These are phyloP conservation scores for Thraustotheca clavata DNA, from an alignment of 352 stramenopile species.

Conservation along the genomic window DNA sequence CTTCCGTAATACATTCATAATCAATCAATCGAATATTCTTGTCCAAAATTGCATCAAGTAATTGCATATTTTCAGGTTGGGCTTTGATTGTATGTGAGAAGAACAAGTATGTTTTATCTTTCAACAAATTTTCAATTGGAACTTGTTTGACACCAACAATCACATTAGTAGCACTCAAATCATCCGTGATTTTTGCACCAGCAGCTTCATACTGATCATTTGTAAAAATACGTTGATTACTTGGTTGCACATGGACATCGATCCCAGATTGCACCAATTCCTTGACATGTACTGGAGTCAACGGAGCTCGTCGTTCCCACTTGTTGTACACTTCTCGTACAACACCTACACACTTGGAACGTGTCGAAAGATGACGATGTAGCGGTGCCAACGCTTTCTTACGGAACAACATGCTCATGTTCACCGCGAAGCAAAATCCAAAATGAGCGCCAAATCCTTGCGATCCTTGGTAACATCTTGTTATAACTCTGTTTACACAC, in stretches of 20 bases:
- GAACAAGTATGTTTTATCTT: constrained; percentile 94
- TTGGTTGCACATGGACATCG: constrained; percentile 91
- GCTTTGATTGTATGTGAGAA: constrained; percentile 97
- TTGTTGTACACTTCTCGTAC: constrained; percentile 92
- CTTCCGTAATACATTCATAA: constrained; percentile 93
- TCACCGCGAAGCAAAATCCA: no score
- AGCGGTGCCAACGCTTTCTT: constrained; percentile 8
- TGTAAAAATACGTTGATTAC: constrained; percentile 87
- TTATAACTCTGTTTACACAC: no score
- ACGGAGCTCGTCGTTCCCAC: constrained; percentile 90
- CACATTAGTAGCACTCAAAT: constrained; percentile 80
- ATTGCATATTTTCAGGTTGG: constrained; percentile 93
- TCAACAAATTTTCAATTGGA: constrained; percentile 63
- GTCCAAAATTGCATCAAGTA: constrained; percentile 88
- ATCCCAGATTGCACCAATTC: constrained; percentile 72
- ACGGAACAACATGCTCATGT: constrained; percentile 17
- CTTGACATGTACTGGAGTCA: constrained; percentile 86
- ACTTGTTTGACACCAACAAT: constrained; percentile 96
- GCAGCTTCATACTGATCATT: constrained; percentile 87
- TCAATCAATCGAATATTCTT: constrained; percentile 92
- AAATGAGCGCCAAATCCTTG: no score
- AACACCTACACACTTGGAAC: constrained; percentile 74
- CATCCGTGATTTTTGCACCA: constrained; percentile 84
- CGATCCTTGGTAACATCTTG: no score
- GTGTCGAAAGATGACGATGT: constrained; percentile 3